Percentiles rank a stretch among this genome's conserved stretches.
Evolutionary conservation across 306 rosid species (phyloP).

Genomic region (Cajanus cajan): DNA sequence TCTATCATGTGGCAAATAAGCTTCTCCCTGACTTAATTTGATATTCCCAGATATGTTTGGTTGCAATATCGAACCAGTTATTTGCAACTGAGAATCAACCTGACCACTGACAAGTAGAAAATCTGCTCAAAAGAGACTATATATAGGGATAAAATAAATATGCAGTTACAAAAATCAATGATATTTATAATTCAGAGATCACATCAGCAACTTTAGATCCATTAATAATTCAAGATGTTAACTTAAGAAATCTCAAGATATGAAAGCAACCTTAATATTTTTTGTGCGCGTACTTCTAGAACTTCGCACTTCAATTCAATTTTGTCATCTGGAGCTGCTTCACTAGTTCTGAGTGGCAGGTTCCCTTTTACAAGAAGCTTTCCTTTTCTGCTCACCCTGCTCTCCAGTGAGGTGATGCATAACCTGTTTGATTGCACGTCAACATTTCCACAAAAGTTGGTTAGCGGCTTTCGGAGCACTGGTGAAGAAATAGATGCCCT

Average conservation of each 20-base stretch:
- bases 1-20: slow-evolving; percentile 93
- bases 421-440: slow-evolving; percentile 88
- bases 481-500: slow-evolving; percentile 93
- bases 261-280: slow-evolving; percentile 64
- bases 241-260: slow-evolving; percentile 15
- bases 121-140: slow-evolving; percentile 20
- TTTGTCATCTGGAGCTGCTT: slow-evolving; percentile 82
- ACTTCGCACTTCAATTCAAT: slow-evolving; percentile 88
- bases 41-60: slow-evolving; percentile 84
- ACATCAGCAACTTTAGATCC: slow-evolving; percentile 10
- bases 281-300: slow-evolving; percentile 85
- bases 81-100: slow-evolving; percentile 94
- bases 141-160: background rate
- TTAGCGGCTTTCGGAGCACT: slow-evolving; percentile 79
- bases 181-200: background rate
- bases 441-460: slow-evolving; percentile 87
- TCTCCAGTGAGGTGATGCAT: slow-evolving; percentile 84
- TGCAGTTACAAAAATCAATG: background rate
- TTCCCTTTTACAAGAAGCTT: slow-evolving; percentile 85
- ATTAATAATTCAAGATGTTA: background rate
- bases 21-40: slow-evolving; percentile 93
- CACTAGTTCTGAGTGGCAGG: slow-evolving; percentile 90
- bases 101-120: slow-evolving; percentile 65
- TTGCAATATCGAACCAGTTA: slow-evolving; percentile 90
- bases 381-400: slow-evolving; percentile 92